These are phyloP conservation scores for Diospyros kaki DNA, from an alignment of 148 eudicot genomes.

Conservation along the genomic window DNA sequence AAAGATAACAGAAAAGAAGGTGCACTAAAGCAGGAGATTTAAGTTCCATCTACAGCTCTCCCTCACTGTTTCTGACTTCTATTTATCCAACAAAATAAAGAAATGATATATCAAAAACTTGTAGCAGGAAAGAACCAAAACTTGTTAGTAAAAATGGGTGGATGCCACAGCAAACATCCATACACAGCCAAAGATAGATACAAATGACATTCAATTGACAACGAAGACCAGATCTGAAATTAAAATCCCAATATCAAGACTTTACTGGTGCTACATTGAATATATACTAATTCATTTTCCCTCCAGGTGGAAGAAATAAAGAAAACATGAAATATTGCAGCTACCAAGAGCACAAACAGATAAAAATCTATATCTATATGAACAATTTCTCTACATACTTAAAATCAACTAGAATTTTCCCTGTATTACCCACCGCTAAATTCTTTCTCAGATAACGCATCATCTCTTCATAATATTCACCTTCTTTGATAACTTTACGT, in stretches of 20 bases:
- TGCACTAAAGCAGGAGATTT: no score
- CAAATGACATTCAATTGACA: no score
- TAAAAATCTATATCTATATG: neutral
- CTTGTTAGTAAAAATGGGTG: no score
- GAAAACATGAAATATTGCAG: neutral
- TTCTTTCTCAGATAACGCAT: slow-evolving; percentile 82
- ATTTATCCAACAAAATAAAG: no score
- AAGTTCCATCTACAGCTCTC: no score
- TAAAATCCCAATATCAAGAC: neutral
- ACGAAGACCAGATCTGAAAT: no score
- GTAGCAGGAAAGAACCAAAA: no score
- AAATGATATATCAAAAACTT: no score
- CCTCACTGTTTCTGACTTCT: no score
- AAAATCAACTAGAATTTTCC: slow-evolving; percentile 5
- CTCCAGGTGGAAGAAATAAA: neutral
- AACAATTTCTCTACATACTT: slow-evolving; percentile 1
- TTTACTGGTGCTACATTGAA: neutral
- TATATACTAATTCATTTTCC: neutral
- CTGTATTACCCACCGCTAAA: slow-evolving; percentile 65
- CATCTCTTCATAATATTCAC: slow-evolving; percentile 97
- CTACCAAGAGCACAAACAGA: neutral
- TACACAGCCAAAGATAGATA: no score
- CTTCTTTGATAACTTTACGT: slow-evolving; percentile 82
- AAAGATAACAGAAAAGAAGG: neutral
- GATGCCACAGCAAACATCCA: no score